Percentiles rank a stretch among this genome's conserved stretches.
phyloP scores from a whole-genome alignment of 1,284 basidiomycete genomes.

The Microbotryomycetes sp. region DNA sequence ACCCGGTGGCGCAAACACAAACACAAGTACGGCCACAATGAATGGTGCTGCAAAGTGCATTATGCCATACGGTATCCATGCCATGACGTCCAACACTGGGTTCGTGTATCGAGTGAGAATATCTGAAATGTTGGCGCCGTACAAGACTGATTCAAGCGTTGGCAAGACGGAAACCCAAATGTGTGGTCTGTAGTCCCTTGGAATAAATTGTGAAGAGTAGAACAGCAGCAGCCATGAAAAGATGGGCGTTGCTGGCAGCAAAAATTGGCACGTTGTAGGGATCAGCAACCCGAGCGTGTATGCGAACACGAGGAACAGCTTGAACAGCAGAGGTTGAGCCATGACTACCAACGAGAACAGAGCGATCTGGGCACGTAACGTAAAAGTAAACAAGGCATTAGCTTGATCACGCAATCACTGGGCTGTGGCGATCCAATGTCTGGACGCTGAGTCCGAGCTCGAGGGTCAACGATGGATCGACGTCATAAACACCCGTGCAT shows the following conservation, averaged over 20 bases:
- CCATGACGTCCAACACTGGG: constrained; percentile 81
- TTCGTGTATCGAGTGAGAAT: constrained; percentile 91
- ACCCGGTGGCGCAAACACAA: constrained; percentile 65
- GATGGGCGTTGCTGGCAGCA: constrained; percentile 80
- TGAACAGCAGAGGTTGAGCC: constrained; percentile 64
- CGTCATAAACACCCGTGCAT: too few relatives aligned
- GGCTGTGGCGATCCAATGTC: too few relatives aligned
- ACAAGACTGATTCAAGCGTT: constrained; percentile 86
- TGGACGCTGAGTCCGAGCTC: too few relatives aligned
- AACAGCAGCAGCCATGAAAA: constrained; percentile 68
- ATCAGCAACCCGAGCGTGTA: constrained; percentile 66
- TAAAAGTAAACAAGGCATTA: neutral
- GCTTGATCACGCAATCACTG: neutral
- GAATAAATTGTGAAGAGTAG: constrained; percentile 81
- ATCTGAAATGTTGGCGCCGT: constrained; percentile 95
- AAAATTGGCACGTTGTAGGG: constrained; percentile 86
- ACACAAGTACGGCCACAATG: constrained; percentile 67
- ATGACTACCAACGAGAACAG: constrained; percentile 73
- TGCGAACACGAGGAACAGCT: constrained; percentile 70
- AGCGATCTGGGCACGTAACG: constrained; percentile 49
- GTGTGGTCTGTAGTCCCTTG: constrained; percentile 61
- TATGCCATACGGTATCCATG: constrained; percentile 94
- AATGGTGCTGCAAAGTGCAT: constrained; percentile 81
- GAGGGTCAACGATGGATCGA: too few relatives aligned
- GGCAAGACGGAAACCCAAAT: constrained; percentile 90